Evolutionary conservation across 495 filamentous ascomycete genomes (phyloP), one percentile per base, ranked within the genome.

Genomic region (Haplographium delicatum): DNA sequence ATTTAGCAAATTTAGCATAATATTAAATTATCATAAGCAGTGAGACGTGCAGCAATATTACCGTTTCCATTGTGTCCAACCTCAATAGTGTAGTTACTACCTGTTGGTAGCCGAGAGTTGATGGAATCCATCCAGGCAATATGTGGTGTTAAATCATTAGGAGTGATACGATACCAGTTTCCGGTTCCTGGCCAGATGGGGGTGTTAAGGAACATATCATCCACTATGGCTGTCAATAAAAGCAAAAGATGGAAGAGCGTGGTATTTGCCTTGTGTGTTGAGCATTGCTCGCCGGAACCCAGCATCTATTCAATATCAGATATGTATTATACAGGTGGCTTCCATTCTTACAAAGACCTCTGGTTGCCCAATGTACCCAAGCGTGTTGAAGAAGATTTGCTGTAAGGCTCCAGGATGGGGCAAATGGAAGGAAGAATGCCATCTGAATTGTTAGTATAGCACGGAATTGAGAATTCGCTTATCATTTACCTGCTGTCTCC

Each of bases 1-100:
- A n/a, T n/a, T n/a, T n/a, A n/a, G n/a, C n/a, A n/a, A n/a, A n/a
- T n/a, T n/a, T n/a, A n/a, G n/a, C n/a, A n/a, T n/a, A n/a, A n/a
- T n/a, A n/a, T n/a, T n/a, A n/a, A n/a, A n/a, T n/a, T n/a, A n/a
- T n/a, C n/a, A n/a, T n/a, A n/a, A n/a, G n/a, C n/a, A n/a, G n/a
- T n/a, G n/a, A n/a, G n/a, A n/a, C 28, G 5, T 24, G 70, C 62
- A 7, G 66, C 64, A 50, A 83, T 78, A 54, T 81, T 78, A 19
- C 80, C 80, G 51, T 82, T 82, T 20, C 79, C 79, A 50, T 82
- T 82, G 66, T 80, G 75, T 16, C 77, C 78, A 34, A 81, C 65
- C 49, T 83, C 80, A 9, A 78, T 67, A 25, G 71, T 74, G 62
- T 75, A 83, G 47, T 64, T 60, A 41, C 75, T 79, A 18, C 79